These are phyloP conservation scores for Fusarium sp. DNA, from an alignment of 2,329 filamentous ascomycete genomes.

Conservation along the genomic window DNA sequence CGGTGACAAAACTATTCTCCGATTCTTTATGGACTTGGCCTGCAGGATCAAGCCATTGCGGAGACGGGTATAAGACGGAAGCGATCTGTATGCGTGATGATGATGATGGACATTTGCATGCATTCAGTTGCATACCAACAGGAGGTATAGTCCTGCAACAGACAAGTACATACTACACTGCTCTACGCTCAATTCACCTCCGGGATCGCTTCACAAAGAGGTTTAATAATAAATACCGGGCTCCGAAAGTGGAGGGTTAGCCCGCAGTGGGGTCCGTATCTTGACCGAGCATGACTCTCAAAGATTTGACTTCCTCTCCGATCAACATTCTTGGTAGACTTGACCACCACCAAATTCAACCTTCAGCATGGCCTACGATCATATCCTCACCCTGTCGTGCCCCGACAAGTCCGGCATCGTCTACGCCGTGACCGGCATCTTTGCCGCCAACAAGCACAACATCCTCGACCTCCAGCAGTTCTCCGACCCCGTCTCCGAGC, in stretches of 20 bases:
- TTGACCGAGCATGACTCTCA: background rate
- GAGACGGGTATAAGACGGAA: slow-evolving; percentile 11
- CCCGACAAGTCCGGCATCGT: slow-evolving; percentile 87
- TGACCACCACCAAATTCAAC: background rate
- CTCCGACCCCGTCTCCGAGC: slow-evolving; percentile 75
- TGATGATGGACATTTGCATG: too few relatives aligned
- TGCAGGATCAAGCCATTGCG: background rate
- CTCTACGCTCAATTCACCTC: background rate
- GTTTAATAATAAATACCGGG: slow-evolving; percentile 16
- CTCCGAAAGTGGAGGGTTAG: slow-evolving; percentile 40
- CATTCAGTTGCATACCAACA: too few relatives aligned
- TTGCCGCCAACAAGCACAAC: slow-evolving; percentile 78
- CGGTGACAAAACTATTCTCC: too few relatives aligned
- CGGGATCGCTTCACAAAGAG: background rate
- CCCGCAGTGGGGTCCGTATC: slow-evolving; percentile 42
- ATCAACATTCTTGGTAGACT: slow-evolving; percentile 8
- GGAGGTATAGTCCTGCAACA: too few relatives aligned
- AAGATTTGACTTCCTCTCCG: background rate
- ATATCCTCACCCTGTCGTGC: slow-evolving; percentile 83
- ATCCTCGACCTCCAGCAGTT: slow-evolving; percentile 88
- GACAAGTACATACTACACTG: too few relatives aligned
- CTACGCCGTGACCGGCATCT: slow-evolving; percentile 81
- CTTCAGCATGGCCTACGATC: slow-evolving; percentile 60
- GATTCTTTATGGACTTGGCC: too few relatives aligned
- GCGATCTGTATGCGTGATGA: too few relatives aligned